Conservation (phyloP, 371 early-diverging fungal species). For the Mortierella sp. region DNA sequence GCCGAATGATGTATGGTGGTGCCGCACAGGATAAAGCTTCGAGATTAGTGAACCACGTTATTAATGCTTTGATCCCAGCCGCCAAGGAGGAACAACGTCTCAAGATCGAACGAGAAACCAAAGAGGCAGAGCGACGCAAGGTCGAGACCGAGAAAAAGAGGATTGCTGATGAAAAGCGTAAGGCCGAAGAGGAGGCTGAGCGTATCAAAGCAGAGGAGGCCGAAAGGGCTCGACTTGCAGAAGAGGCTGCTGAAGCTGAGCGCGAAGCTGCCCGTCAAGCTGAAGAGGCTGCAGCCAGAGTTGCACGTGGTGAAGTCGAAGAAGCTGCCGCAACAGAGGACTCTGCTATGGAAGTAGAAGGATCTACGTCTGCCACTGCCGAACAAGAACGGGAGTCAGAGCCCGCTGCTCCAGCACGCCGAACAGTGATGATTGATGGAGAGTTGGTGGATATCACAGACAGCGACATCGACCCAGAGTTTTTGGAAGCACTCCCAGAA, state of each 20-base stretch:
- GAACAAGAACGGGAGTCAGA: conserved; percentile 54
- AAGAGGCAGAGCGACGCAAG: conserved; percentile 69
- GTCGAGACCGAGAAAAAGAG: conserved; percentile 63
- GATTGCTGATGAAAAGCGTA: conserved; percentile 64
- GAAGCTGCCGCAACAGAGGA: conserved; percentile 41
- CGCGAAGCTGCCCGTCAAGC: conserved; percentile 31
- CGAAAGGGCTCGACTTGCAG: conserved; percentile 34
- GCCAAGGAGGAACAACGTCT: conserved; percentile 73
- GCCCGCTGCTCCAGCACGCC: conserved; percentile 47
- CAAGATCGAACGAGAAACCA: conserved; percentile 59
- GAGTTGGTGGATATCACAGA: conserved; percentile 90
- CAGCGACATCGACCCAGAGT: conserved; percentile 94
- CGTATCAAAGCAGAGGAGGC: conserved; percentile 58
- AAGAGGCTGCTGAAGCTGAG: conserved; percentile 43
- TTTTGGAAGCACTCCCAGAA: conserved; percentile 96
- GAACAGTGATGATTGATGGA: conserved; percentile 76
- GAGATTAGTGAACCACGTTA: conserved; percentile 70
- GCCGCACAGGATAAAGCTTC: conserved; percentile 69
- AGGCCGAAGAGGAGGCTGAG: conserved; percentile 66
- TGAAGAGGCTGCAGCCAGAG: conserved; percentile 39
- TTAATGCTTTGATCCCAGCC: conserved; percentile 81
- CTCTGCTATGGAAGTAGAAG: conserved; percentile 62
- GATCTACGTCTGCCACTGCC: conserved; percentile 8
- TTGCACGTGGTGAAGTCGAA: conserved; percentile 54
- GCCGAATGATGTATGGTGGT: conserved; percentile 83